Conservation (phyloP, 2,329 filamentous ascomycete genomes). For the Cercospora canescens region DNA sequence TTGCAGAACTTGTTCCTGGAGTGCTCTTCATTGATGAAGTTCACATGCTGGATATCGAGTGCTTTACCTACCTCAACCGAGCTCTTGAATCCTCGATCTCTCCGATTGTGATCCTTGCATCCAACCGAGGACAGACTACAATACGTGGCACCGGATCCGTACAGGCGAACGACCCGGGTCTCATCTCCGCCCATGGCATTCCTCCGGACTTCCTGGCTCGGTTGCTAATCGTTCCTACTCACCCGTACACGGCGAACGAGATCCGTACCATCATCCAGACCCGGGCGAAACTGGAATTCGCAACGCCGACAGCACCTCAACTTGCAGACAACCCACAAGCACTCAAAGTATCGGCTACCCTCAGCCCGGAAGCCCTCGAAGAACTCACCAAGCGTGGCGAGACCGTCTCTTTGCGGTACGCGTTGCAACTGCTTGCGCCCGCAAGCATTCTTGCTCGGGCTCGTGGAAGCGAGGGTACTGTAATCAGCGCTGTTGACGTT, state of each 20-base stretch:
- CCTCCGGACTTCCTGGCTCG: constrained; percentile 91
- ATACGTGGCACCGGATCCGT: constrained; percentile 69
- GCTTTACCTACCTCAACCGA: constrained; percentile 98
- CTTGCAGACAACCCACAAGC: constrained; percentile 34
- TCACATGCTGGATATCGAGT: constrained; percentile 99
- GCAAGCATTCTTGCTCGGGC: constrained; percentile 89
- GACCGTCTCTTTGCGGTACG: constrained; percentile 87
- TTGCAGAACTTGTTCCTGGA: constrained; percentile 95
- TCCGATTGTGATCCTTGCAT: constrained; percentile 95
- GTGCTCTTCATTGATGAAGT: constrained; percentile 99
- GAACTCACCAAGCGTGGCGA: constrained; percentile 86
- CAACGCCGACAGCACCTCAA: constrained; percentile 35
- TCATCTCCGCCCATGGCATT: constrained; percentile 80
- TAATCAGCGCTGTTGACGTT: constrained; percentile 57
- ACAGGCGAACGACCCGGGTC: constrained; percentile 65
- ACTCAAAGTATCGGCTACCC: constrained; percentile 74
- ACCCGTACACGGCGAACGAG: constrained; percentile 82
- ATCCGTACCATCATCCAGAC: constrained; percentile 90
- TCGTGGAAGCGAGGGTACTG: constrained; percentile 38
- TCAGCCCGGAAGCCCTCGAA: constrained; percentile 80
- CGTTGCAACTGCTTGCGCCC: constrained; percentile 85
- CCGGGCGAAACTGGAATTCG: constrained; percentile 56
- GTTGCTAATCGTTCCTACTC: constrained; percentile 93
- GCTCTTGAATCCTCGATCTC: constrained; percentile 94
- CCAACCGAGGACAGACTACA: constrained; percentile 90